These are phyloP conservation scores for Diddensiella caesifluorescens DNA, from an alignment of 805 yeast genomes.

Conservation along the genomic window DNA sequence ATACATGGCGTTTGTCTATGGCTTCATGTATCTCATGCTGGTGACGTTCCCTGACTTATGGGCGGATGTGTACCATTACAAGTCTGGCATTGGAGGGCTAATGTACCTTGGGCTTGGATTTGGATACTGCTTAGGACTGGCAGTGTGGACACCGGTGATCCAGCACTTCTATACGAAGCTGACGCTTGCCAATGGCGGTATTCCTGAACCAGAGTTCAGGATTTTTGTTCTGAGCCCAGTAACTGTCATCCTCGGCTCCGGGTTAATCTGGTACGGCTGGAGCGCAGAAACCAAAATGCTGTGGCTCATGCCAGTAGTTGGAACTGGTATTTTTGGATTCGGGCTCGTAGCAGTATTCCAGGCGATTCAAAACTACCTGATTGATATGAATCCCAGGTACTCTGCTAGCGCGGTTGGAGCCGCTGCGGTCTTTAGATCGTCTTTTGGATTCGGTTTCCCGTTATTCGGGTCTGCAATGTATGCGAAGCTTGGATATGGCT, in stretches of 20 bases:
- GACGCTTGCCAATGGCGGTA: constrained; percentile 44
- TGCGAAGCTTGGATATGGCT: constrained; percentile 52
- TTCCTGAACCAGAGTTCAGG: constrained; percentile 56
- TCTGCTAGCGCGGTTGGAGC: constrained; percentile 70
- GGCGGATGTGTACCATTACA: constrained; percentile 42
- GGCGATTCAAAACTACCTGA: constrained; percentile 60
- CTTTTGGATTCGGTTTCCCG: constrained; percentile 67
- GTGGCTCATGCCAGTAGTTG: constrained; percentile 62
- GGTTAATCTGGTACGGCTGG: constrained; percentile 71
- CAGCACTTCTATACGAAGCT: constrained; percentile 38
- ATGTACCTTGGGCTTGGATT: constrained; percentile 54
- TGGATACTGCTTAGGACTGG: constrained; percentile 48
- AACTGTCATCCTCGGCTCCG: constrained; percentile 52
- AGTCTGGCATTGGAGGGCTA: constrained; percentile 47
- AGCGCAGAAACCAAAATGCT: constrained; percentile 49
- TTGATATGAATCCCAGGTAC: constrained; percentile 62
- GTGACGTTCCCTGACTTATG: constrained; percentile 55
- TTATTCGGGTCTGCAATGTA: constrained; percentile 58
- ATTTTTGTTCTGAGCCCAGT: constrained; percentile 47
- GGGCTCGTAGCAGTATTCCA: constrained; percentile 62
- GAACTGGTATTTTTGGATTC: constrained; percentile 54
- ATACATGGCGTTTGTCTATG: constrained; percentile 61
- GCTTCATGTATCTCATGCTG: constrained; percentile 59
- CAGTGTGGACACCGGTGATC: constrained; percentile 44
- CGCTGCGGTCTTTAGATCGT: constrained; percentile 60